phyloP scores from a whole-genome alignment of 1,284 basidiomycete genomes.

The Lentinula novae-zelandiae region DNA sequence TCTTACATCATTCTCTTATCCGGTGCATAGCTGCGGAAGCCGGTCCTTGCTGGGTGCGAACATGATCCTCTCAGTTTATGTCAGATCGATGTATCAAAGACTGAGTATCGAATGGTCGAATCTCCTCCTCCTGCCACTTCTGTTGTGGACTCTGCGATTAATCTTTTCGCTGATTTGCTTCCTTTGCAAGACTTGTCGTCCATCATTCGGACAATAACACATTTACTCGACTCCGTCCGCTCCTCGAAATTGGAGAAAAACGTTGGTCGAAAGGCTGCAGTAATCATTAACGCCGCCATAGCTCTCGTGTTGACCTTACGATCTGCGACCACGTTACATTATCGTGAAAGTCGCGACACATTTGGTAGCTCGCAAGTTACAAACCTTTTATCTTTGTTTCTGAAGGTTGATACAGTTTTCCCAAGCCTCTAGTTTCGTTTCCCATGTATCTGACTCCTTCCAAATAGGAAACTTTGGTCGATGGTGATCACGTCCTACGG shows the following conservation, averaged over 20 bases:
- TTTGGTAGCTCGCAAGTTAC: slow-evolving; percentile 73
- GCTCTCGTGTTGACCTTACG: slow-evolving; percentile 78
- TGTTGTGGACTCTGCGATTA: slow-evolving; percentile 86
- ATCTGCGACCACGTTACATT: slow-evolving; percentile 47
- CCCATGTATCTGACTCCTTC: slow-evolving; percentile 8
- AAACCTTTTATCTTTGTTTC: slow-evolving; percentile 64
- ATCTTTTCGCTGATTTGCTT: slow-evolving; percentile 80
- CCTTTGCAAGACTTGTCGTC: slow-evolving; percentile 75
- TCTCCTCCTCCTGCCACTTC: slow-evolving; percentile 79
- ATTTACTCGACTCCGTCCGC: slow-evolving; percentile 66
- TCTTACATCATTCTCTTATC: slow-evolving; percentile 5
- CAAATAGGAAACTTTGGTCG: slow-evolving; percentile 74
- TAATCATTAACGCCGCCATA: slow-evolving; percentile 80
- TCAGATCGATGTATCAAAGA: slow-evolving; percentile 40
- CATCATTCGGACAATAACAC: slow-evolving; percentile 64
- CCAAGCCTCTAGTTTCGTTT: background rate
- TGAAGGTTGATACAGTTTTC: slow-evolving; percentile 55
- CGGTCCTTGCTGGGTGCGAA: slow-evolving; percentile 83
- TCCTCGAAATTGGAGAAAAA: slow-evolving; percentile 88
- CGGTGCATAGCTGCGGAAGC: slow-evolving; percentile 59
- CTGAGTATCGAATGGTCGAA: slow-evolving; percentile 46
- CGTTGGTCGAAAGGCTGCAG: slow-evolving; percentile 84
- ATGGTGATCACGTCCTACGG: slow-evolving; percentile 78
- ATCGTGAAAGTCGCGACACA: slow-evolving; percentile 61
- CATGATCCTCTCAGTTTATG: slow-evolving; percentile 84